Evolutionary conservation across 2,329 filamentous ascomycete genomes (phyloP), one percentile per base, ranked within the genome.

Genomic region (Didymella pinodella): DNA sequence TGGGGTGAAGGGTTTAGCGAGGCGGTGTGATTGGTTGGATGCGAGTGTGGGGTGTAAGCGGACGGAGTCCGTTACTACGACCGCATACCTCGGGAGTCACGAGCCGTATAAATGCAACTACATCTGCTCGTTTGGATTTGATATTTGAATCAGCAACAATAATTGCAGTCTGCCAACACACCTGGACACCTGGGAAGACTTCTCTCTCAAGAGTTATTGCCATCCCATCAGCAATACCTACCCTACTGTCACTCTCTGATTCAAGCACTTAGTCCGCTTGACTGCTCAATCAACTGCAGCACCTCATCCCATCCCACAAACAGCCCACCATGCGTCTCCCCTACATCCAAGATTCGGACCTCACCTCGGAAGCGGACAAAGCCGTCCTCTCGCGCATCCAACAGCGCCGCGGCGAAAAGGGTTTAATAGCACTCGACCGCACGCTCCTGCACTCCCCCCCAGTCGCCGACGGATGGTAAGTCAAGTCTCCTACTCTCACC

Each of bases 361-460:
- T 82, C 63, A 70, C 67, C 20, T 78, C 76, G 28, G 67, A 77
- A 38, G 79, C 81, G 36, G 83, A 86, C 66, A 78, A 83, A 60
- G 79, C 78, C 22, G 80, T 85, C 31, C 78, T 85, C 41, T 75
- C 81, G 48, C 79, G 81, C 38, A 79, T 86, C 11, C 79, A 82
- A 68, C 78, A 81, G 47, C 80, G 84, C 54, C 77, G 84, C 61
- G 83, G 82, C 26, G 77, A 80, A 20, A 78, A 78, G 43, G 79
- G 78, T 1, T 77, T 86, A 26, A 78, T 85, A 40, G 80, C 82
- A 6, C 79, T 86, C 10, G 84, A 87, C 66, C 80, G 81, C 25
- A 78, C 84, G 1, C 77, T 86, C 7, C 76, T 86, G 3, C 84
- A 86, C 67, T 81, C 83, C 4, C 84, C 83, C 41, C 81, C 83